phyloP scores from a whole-genome alignment of 1,284 basidiomycete genomes.

The Kwoniella shivajii region DNA sequence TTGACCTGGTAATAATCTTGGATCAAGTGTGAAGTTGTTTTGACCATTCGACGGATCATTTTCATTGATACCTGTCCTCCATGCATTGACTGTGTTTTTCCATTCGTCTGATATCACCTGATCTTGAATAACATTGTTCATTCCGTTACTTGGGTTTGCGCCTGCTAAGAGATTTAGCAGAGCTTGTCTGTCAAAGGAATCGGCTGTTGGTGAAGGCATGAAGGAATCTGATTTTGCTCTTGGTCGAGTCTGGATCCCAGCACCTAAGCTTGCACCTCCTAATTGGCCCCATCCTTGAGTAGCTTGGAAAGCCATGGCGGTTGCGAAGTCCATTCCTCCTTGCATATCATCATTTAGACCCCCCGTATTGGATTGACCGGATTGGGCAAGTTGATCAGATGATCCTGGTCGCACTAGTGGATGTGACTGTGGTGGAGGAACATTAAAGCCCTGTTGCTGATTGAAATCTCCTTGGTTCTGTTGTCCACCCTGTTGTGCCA shows the following conservation, averaged over 20 bases:
- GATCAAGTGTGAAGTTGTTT: conserved; percentile 43
- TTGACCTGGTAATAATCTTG: conserved; percentile 38
- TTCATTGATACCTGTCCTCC: conserved; percentile 22
- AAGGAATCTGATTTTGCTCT: conserved; percentile 51
- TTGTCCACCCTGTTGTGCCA: conserved; percentile 15
- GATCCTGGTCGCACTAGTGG: conserved; percentile 13
- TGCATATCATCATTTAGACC: background rate
- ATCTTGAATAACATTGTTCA: conserved; percentile 10
- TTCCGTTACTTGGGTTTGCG: background rate
- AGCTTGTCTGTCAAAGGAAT: conserved; percentile 41
- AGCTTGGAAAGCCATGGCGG: conserved; percentile 13
- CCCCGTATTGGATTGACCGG: background rate
- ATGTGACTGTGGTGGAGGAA: conserved; percentile 18
- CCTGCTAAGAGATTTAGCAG: conserved; percentile 29
- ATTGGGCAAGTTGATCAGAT: conserved; percentile 11
- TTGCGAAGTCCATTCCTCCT: conserved; percentile 22
- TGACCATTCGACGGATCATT: conserved; percentile 5
- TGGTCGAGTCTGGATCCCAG: conserved; percentile 25
- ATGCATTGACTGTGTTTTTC: conserved; percentile 29
- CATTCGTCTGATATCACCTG: conserved; percentile 21
- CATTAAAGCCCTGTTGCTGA: conserved; percentile 18
- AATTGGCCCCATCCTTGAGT: conserved; percentile 15
- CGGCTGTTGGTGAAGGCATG: conserved; percentile 26
- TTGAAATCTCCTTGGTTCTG: conserved; percentile 2
- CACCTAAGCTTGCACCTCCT: conserved; percentile 3